Base-by-base conservation (phyloP, 139 green algal genomes). In the Monoraphidium neglectum region DNA sequence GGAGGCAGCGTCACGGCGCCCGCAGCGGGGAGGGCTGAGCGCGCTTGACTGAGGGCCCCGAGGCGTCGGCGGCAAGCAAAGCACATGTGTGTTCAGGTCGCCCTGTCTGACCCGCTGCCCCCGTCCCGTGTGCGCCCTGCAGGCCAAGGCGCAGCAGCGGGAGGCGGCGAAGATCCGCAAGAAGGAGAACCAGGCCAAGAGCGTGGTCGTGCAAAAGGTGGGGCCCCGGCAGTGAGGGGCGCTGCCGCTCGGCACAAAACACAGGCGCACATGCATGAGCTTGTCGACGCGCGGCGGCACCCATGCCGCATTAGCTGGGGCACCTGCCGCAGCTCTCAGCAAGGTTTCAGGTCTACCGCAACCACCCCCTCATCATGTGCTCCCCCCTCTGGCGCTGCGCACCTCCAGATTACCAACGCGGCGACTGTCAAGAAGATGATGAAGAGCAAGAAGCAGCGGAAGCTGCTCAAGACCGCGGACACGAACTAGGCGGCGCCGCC, bases 361-460 rank as follows among this genome's bases (percentile, higher is more conserved):
- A 8, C 26, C n/a, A 10, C 28, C 28, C 28, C 26, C 6, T 30
- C 57, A 8, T 16, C 12, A 10, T 8, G 6, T 13, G 57, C n/a
- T 33, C 28, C 5, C 28, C 57, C 57, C 6, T 13, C 57, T 12
- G 8, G 43, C 8, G 8, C 57, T 10, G 10, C 57, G 6, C 57
- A 8, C 57, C 57, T 13, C 57, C 79, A 90, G 85, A 86, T 90
- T 38, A 87, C 79, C 28, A 90, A 86, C 51, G 61, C 35, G 26
- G 76, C 85, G 23, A 90, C 85, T 1, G 67, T 87, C 12, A 90
- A 90, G 80, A 87, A 86, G 82, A 85, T 90, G 80, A 82, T 90
- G 86, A 90, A 90, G 78, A 87, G 79, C 80, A 87, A 86, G 75
- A 90, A 90, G 86, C 86, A 90, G 80, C 82, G 82, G 63, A 88